phyloP scores from a whole-genome alignment of 176 grass and related monocot genomes.

The Avena insularis region DNA sequence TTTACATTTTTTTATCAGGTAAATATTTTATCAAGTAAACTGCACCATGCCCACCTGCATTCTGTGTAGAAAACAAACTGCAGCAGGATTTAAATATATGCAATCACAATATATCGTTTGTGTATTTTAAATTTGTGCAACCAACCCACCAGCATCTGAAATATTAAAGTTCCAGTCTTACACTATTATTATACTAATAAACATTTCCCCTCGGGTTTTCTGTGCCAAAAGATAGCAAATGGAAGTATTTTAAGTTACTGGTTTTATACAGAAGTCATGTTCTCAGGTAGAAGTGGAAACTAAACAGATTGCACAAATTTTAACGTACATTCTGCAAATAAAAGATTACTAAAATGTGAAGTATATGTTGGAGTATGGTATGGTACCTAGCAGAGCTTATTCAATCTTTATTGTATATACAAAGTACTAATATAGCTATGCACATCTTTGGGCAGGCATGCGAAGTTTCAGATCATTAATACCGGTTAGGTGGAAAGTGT shows the following conservation, averaged over 20 bases:
- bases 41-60: slow-evolving; percentile 9
- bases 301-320: slow-evolving; percentile 10
- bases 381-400: slow-evolving; percentile 28
- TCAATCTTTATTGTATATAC: slow-evolving; percentile 11
- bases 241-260: not conserved
- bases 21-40: slow-evolving; percentile 36
- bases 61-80: slow-evolving; percentile 31
- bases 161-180: not conserved
- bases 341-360: not conserved
- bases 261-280: slow-evolving; percentile 18
- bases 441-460: not conserved
- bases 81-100: slow-evolving; percentile 11
- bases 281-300: not conserved
- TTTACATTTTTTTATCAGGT: slow-evolving; percentile 24
- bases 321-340: not conserved
- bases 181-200: slow-evolving; percentile 10
- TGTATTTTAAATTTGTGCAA: slow-evolving; percentile 14
- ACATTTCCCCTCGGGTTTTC: not conserved
- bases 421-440: slow-evolving; percentile 2
- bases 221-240: not conserved
- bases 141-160: slow-evolving; percentile 1
- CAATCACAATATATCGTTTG: slow-evolving; percentile 10
- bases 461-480: slow-evolving; percentile 20
- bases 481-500: slow-evolving; percentile 1
- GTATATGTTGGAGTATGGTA: slow-evolving; percentile 13